A percentile compares a stretch with the other conserved stretches of the same genome.
phyloP scores from a whole-genome alignment of 495 filamentous ascomycete genomes.

The Neurospora sp. region DNA sequence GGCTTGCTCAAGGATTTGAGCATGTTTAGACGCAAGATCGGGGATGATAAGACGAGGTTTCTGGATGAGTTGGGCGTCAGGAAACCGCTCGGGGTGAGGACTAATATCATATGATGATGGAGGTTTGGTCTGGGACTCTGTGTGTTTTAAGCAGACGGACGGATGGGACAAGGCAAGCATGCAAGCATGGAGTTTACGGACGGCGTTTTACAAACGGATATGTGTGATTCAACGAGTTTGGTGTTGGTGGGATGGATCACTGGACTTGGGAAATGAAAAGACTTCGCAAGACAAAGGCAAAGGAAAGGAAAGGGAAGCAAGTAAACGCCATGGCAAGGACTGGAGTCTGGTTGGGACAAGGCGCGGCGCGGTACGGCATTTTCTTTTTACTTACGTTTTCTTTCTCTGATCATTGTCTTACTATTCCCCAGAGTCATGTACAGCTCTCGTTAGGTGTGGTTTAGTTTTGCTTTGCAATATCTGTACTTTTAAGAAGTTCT shows the following conservation, averaged over 20 bases:
- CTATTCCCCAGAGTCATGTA: neutral
- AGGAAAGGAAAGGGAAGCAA: neutral
- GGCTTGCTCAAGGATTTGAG: constrained; percentile 66
- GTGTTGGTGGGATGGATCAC: neutral
- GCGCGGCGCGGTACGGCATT: neutral
- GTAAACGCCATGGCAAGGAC: neutral
- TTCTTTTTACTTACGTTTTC: neutral
- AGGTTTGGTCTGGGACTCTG: constrained; percentile 1
- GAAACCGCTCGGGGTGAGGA: constrained; percentile 17
- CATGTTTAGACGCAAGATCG: constrained; percentile 74
- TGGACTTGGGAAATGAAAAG: neutral
- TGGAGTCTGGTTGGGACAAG: neutral
- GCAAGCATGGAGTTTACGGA: neutral
- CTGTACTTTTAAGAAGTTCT: neutral
- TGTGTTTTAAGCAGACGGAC: neutral
- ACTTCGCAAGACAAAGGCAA: neutral
- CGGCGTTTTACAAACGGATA: neutral
- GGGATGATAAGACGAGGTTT: constrained; percentile 58
- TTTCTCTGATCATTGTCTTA: neutral
- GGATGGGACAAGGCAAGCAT: neutral
- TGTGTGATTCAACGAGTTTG: neutral
- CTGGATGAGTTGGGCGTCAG: constrained; percentile 21
- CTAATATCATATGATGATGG: constrained; percentile 12
- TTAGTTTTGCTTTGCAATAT: neutral
- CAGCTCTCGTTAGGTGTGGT: neutral